Percentiles rank a stretch among this genome's conserved stretches.
phyloP scores from a whole-genome alignment of 2,329 filamentous ascomycete genomes.

The Podosphaera aphanis region DNA sequence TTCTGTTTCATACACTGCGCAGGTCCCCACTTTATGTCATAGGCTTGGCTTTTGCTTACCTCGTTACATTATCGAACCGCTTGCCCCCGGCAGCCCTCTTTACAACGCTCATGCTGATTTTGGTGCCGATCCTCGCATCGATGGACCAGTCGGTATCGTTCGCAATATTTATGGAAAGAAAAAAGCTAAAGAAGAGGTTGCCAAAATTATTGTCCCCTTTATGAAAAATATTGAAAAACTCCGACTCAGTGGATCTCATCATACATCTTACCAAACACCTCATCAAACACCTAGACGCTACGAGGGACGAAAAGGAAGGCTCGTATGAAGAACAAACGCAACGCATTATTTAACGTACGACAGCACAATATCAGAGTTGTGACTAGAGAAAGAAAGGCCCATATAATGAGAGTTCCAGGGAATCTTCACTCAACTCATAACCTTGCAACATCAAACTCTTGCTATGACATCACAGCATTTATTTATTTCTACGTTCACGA shows the following conservation, averaged over 20 bases:
- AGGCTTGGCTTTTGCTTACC: conserved; percentile 10
- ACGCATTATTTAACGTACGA: too few relatives aligned
- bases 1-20: conserved; percentile 4
- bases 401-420: too few relatives aligned
- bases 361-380: too few relatives aligned
- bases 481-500: too few relatives aligned
- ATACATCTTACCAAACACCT: too few relatives aligned
- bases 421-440: too few relatives aligned
- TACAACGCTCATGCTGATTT: conserved; percentile 14
- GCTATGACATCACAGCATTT: too few relatives aligned
- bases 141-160: conserved; percentile 20
- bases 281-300: not conserved
- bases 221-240: conserved; percentile 17
- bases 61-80: conserved; percentile 8
- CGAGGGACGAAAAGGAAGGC: too few relatives aligned
- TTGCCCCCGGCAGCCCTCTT: conserved; percentile 4
- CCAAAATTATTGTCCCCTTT: conserved; percentile 19
- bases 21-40: conserved; percentile 9
- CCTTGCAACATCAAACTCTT: too few relatives aligned
- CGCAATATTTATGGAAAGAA: conserved; percentile 23
- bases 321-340: too few relatives aligned
- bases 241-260: too few relatives aligned
- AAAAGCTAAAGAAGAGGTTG: conserved; percentile 24
- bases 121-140: conserved; percentile 10
- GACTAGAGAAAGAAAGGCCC: too few relatives aligned